phyloP scores from a whole-genome alignment of 805 yeast genomes.

The Yarrowia hollandica region DNA sequence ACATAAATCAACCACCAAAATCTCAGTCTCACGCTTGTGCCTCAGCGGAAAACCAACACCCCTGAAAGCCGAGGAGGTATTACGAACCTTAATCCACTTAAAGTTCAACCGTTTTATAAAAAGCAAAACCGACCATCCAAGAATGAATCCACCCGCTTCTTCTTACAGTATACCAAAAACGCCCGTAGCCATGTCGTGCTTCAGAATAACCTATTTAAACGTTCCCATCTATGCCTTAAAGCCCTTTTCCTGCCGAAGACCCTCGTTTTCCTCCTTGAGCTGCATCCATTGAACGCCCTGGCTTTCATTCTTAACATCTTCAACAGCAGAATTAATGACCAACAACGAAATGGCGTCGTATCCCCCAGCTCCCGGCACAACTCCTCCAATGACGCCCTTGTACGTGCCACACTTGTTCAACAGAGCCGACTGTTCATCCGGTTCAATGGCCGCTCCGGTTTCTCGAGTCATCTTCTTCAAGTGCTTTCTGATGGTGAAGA shows the following conservation, averaged over 20 bases:
- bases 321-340: slow-evolving; percentile 51
- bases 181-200: too few relatives aligned
- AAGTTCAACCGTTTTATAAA: too few relatives aligned
- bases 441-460: slow-evolving; percentile 88
- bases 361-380: slow-evolving; percentile 99
- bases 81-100: too few relatives aligned
- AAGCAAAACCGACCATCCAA: too few relatives aligned
- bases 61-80: too few relatives aligned
- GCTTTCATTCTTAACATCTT: slow-evolving; percentile 43
- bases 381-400: slow-evolving; percentile 87
- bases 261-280: slow-evolving; percentile 55
- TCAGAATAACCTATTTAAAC: too few relatives aligned
- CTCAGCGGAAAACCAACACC: too few relatives aligned
- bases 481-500: slow-evolving; percentile 51
- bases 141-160: too few relatives aligned
- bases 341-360: slow-evolving; percentile 86
- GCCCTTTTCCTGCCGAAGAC: slow-evolving; percentile 56
- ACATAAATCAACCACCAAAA: too few relatives aligned
- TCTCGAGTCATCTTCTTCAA: slow-evolving; percentile 60
- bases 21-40: too few relatives aligned
- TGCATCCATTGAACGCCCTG: slow-evolving; percentile 65
- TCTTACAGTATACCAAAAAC: too few relatives aligned
- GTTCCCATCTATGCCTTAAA: slow-evolving; percentile 26
- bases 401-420: slow-evolving; percentile 56
- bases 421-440: slow-evolving; percentile 67